Evolutionary conservation across 2,329 filamentous ascomycete species (phyloP), one percentile per base, ranked within the genome.

Genomic region (Drechslera avenae): DNA sequence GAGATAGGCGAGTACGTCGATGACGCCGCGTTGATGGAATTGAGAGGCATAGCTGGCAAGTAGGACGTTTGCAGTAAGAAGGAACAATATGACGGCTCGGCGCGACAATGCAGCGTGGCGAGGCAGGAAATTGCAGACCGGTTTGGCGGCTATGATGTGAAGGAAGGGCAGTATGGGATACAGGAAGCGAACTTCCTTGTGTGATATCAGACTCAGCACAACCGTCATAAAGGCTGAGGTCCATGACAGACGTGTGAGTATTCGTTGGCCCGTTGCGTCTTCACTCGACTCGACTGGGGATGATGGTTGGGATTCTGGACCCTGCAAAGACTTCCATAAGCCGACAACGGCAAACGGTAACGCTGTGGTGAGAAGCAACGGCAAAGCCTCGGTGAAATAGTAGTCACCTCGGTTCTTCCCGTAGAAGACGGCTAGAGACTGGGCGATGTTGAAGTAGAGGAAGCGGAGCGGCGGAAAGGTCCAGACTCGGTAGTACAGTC

Each of bases 121-220:
- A 43, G 59, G 74, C 71, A 93, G 91, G 76, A 90, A 91, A 7
- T 78, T 72, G 2, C 83, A 78, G 13, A 90, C 75, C 2, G 85
- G 81, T 0, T 85, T 83, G 0, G 91, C 90, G 1, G 89, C 85
- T 32, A 97, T 78, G 56, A 96, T 78, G 69, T 94, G 90, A 5
- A 99, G 81, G n/a, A 87, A 82, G 1, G 94, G 93, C 1, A 97
- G 82, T 14, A 99, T 82, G 1, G 94, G 93, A 66, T 96, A 96
- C 60, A 97, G 89, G 78, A 99, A 99, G 66, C 94, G 90, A 63
- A 96, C 90, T 79, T 99, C 94, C 73, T 99, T 99, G 77, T 99
- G 94, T 1, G 91, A 86, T 60, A 97, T 89, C 39, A 89, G 68
- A 1, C 90, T 96, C 28, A 97, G 81, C 1, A 76, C 69, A 8